phyloP scores from a whole-genome alignment of 2,329 filamentous ascomycete genomes.

The Septoria linicola region DNA sequence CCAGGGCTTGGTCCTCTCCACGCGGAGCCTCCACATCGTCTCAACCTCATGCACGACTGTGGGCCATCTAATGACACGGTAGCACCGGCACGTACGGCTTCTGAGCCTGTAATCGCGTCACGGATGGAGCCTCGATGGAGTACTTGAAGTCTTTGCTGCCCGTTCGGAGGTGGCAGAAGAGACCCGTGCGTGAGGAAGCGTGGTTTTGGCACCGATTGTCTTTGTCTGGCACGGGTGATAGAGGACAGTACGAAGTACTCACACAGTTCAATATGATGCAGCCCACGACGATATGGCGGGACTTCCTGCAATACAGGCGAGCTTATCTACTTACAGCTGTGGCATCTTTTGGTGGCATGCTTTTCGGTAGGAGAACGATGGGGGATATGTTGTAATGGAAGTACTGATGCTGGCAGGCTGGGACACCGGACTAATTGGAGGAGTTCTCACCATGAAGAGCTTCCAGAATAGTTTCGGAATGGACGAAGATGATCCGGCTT shows the following conservation, averaged over 20 bases:
- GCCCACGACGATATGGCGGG: slow-evolving; percentile 38
- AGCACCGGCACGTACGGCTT: slow-evolving; percentile 1
- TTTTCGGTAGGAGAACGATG: slow-evolving; percentile 4
- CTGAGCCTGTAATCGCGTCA: neutral
- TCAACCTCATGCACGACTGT: neutral
- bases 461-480: slow-evolving; percentile 46
- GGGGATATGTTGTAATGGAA: too few species aligned
- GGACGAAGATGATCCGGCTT: slow-evolving; percentile 35
- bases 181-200: neutral
- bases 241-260: slow-evolving; percentile 12
- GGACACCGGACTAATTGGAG: slow-evolving; percentile 37
- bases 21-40: slow-evolving; percentile 11
- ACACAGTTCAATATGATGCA: slow-evolving; percentile 6
- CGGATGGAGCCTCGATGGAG: neutral
- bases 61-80: slow-evolving; percentile 8
- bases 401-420: slow-evolving; percentile 8
- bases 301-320: slow-evolving; percentile 43
- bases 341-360: slow-evolving; percentile 42
- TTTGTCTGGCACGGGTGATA: neutral
- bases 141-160: slow-evolving; percentile 9
- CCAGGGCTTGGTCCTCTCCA: neutral
- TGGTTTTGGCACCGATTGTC: neutral
- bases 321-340: slow-evolving; percentile 45
- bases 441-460: slow-evolving; percentile 45
- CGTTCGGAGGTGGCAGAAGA: neutral